Evolutionary conservation across 2,329 filamentous ascomycete genomes (phyloP).

Genomic region (Taxawa tesnikishii): DNA sequence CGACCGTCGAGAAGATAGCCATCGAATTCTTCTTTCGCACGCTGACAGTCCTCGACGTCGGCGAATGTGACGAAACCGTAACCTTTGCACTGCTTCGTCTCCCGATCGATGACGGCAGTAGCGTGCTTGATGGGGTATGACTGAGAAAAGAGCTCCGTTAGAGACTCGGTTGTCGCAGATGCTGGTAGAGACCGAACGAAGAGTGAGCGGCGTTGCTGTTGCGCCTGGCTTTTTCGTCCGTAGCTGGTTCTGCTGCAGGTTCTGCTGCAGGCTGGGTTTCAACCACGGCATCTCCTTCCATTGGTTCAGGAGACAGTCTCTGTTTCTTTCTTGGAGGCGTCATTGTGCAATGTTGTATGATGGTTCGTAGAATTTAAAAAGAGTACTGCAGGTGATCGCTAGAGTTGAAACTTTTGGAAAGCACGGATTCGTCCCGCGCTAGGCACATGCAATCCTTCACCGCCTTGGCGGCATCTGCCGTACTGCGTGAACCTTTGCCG

Average conservation of each 20-base stretch:
- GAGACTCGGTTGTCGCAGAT: slow-evolving; percentile 63
- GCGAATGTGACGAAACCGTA: slow-evolving; percentile 97
- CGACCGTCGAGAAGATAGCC: slow-evolving; percentile 66
- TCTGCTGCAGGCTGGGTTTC: too few relatives aligned
- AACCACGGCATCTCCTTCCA: too few relatives aligned
- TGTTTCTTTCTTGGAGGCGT: not conserved
- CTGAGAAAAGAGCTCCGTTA: slow-evolving; percentile 86
- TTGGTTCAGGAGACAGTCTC: not conserved
- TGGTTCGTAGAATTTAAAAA: too few relatives aligned
- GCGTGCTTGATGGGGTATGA: slow-evolving; percentile 93
- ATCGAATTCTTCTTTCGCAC: slow-evolving; percentile 71
- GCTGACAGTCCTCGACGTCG: slow-evolving; percentile 77
- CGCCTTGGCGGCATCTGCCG: too few relatives aligned
- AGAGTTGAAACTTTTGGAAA: too few relatives aligned
- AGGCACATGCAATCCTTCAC: too few relatives aligned
- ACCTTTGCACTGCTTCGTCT: slow-evolving; percentile 77
- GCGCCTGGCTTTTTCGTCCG: slow-evolving; percentile 5
- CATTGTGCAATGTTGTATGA: not conserved
- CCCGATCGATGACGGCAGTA: slow-evolving; percentile 75
- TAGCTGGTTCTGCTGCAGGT: not conserved
- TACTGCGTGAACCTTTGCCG: too few relatives aligned
- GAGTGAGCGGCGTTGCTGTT: slow-evolving; percentile 39
- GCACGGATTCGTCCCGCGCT: too few relatives aligned
- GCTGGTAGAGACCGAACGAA: slow-evolving; percentile 83
- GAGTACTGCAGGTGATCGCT: too few relatives aligned